Base-by-base conservation (phyloP, 2,329 filamentous ascomycete genomes). In the Teratosphaeria epicoccoides region DNA sequence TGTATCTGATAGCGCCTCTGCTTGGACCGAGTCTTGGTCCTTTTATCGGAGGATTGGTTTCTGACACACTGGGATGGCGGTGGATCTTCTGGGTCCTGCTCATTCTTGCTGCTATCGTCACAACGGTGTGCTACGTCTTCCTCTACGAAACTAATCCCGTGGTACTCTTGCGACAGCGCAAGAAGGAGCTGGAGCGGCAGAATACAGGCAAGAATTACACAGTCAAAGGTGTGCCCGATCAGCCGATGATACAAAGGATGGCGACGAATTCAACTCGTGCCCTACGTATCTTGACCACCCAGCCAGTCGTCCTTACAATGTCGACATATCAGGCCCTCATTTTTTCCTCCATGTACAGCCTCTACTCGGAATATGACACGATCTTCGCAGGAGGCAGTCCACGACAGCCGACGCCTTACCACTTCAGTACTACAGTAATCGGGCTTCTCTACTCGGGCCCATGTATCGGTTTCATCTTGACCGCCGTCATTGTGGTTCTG, bases 401-500 rank as follows among this genome's bases (percentile, higher is more conserved):
- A 6, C 33, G 4, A 20, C 33, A 40, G 2, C 33, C 33, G 9
- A 40, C 33, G 14, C 33, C 14, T 17, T 40, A 40, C 33, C 33
- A 40, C n/a, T 40, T 40, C n/a, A 40, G 4, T 17, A 40, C 33
- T 7, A 40, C 33, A 20, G n/a, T 17, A 20, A 40, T 40, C 33
- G 33, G 33, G 14, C 14, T 40, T 7, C 33, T 40, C n/a, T 40
- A 40, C 33, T 40, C 33, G 5, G 33, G 33, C 6, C n/a, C 33
- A 17, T 40, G 33, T 17, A 40, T 40, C n/a, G 33, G 33, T 7
- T 40, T 40, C 33, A 40, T 40, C n/a, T 17, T 40, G 2, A 40
- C 33, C 33, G 33, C 33, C 14, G n/a, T 40, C 6, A 20, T 74
- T 58, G 58, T 74, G 24, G 69, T 74, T 10, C 63, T 71, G 1